Evolutionary conservation across 2,329 filamentous ascomycete genomes (phyloP), one percentile per base, ranked within the genome.

Genomic region (Xylaria sp.): DNA sequence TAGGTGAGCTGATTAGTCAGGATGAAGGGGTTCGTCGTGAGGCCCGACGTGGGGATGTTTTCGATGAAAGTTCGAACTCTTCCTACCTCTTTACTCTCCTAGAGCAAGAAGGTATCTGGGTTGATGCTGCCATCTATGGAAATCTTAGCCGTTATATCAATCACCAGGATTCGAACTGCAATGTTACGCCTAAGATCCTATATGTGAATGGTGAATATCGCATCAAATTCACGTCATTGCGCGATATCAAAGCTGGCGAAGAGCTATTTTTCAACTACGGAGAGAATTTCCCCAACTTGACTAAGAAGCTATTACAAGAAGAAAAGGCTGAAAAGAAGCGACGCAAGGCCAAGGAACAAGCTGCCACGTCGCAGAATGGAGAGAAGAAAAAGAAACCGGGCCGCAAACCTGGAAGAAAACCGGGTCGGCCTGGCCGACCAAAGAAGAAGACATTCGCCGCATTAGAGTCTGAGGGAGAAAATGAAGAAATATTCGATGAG

Each of bases 131-230:
- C 23, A 89, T 89, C 49, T 91, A 91, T 71, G 93, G 93, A 59
- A 96, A 95, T 77, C 89, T 94, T 71, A 90, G 91, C 56, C 89
- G 93, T 4, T 96, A 94, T 80, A 93, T 96, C 78, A 96, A 97
- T 78, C 92, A 95, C 74, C 90, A 91, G 15, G 84, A 85, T 1
- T 65, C 71, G 38, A 78, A 91, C 63, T 89, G 90, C 76, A 88
- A 90, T 71, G 87, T 89, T 67, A 85, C 83, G 17, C 87, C 92
- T 1, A 87, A 87, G 66, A 90, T 93, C 62, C 79, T 91, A 17
- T 88, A 93, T 59, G 92, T 93, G 66, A 93, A 93, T 74, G 90
- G 90, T 28, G 90, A 92, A 69, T 90, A 90, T 73, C 88, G 93
- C 15, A 93, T 96, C 77, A 91, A 89, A 53, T 91, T 96, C 74